Conservation (phyloP, 441 rosid species). For the Capsella rubella region DNA sequence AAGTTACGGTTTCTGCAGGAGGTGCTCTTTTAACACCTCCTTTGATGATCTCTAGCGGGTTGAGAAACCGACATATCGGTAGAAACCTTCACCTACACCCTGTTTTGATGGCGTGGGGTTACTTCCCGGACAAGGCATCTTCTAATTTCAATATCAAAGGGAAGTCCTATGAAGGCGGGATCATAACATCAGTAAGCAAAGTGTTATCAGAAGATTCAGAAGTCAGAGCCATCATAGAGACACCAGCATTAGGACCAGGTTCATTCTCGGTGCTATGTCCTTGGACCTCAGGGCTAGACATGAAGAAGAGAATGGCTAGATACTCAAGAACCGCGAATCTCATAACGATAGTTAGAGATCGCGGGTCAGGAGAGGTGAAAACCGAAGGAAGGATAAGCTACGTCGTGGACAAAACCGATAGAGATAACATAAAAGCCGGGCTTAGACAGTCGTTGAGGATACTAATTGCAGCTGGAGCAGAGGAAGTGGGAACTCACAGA, state of each 20-base stretch:
- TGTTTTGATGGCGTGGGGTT: slow-evolving; percentile 85
- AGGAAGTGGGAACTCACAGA: slow-evolving; percentile 86
- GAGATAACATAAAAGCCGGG: slow-evolving; percentile 65
- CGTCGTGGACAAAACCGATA: slow-evolving; percentile 51
- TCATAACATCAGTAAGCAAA: slow-evolving; percentile 77
- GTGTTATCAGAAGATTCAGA: slow-evolving; percentile 51
- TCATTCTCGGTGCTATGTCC: slow-evolving; percentile 57
- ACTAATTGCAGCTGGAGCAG: slow-evolving; percentile 89
- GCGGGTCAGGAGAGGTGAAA: slow-evolving; percentile 66
- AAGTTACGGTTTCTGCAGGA: slow-evolving; percentile 75
- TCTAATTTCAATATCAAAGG: slow-evolving; percentile 52
- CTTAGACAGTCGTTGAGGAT: slow-evolving; percentile 72
- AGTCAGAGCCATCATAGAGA: slow-evolving; percentile 75
- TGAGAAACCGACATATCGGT: slow-evolving; percentile 76
- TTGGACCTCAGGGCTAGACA: slow-evolving; percentile 79
- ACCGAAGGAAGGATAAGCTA: slow-evolving; percentile 67
- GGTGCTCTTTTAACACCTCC: slow-evolving; percentile 90
- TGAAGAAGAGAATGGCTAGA: slow-evolving; percentile 66
- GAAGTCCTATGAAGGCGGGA: slow-evolving; percentile 77
- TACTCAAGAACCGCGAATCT: slow-evolving; percentile 77
- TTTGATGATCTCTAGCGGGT: slow-evolving; percentile 77
- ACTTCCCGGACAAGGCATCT: slow-evolving; percentile 71
- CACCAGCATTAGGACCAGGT: slow-evolving; percentile 74
- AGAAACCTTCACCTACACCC: slow-evolving; percentile 86
- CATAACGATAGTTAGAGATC: slow-evolving; percentile 66